A percentile compares a stretch with the other conserved stretches of the same genome.
Evolutionary conservation across 148 eudicot genomes (phyloP).

Genomic region (Rhododendron molle): DNA sequence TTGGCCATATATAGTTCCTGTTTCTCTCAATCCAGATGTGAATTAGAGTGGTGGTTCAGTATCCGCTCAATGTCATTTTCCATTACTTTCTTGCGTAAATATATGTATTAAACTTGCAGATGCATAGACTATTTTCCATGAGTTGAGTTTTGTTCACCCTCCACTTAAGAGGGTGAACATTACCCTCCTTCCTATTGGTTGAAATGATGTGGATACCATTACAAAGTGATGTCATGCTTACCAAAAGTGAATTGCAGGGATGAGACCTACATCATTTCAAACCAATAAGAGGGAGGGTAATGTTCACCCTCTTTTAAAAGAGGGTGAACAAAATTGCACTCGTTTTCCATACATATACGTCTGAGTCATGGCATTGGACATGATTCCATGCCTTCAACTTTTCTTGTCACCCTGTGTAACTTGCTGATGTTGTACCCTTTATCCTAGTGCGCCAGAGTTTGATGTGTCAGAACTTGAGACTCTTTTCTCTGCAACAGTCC

Average conservation of each 20-base stretch:
- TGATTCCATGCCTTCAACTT: slow-evolving; percentile 2
- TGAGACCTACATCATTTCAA: too few species aligned
- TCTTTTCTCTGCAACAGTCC: slow-evolving; percentile 77
- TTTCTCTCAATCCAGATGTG: not conserved
- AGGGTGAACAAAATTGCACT: too few species aligned
- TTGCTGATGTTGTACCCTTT: slow-evolving; percentile 33
- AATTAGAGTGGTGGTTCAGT: slow-evolving; percentile 6
- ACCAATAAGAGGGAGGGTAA: too few species aligned
- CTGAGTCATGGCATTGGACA: not conserved
- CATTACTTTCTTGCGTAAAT: not conserved
- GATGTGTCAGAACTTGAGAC: slow-evolving; percentile 90
- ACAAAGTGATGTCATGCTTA: too few species aligned
- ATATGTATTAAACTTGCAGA: not conserved
- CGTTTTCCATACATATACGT: not conserved
- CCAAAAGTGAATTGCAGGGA: too few species aligned
- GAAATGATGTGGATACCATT: too few species aligned
- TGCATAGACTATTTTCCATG: not conserved
- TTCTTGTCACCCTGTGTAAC: not conserved
- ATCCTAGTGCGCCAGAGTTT: slow-evolving; percentile 70
- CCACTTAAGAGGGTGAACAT: too few species aligned
- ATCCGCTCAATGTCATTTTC: not conserved
- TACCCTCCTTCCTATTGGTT: too few species aligned
- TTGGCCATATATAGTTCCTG: not conserved
- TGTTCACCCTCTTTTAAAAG: too few species aligned
- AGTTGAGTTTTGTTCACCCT: too few species aligned